These are phyloP conservation scores for Fusarium palustre DNA, from an alignment of 2,329 filamentous ascomycete species.

Conservation along the genomic window DNA sequence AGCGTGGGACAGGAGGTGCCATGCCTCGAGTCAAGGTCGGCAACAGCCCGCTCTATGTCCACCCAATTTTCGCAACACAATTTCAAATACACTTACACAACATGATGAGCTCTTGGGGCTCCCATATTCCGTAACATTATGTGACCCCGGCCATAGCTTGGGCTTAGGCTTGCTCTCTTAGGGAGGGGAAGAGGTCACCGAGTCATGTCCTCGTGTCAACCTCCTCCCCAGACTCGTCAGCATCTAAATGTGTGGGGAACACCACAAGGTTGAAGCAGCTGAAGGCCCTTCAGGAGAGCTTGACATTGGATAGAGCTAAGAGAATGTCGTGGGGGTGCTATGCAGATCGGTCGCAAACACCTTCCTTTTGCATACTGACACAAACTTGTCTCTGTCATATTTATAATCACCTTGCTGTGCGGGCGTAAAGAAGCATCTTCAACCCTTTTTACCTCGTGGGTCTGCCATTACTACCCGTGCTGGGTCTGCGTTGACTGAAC, in stretches of 20 bases:
- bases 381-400: constrained; percentile 10
- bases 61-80: neutral
- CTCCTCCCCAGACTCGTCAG: constrained; percentile 16
- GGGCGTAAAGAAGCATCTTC: constrained; percentile 21
- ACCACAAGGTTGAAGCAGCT: neutral
- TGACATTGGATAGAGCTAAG: constrained; percentile 13
- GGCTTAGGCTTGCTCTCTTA: constrained; percentile 3
- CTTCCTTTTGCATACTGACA: constrained; percentile 14
- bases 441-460: constrained; percentile 12
- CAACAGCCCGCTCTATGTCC: neutral
- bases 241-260: constrained; percentile 13
- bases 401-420: neutral
- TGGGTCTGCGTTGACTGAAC: neutral
- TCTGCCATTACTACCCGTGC: constrained; percentile 15
- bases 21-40: neutral
- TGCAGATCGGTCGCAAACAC: constrained; percentile 20
- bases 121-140: neutral
- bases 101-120: neutral
- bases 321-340: constrained; percentile 3
- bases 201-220: constrained; percentile 14
- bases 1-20: neutral
- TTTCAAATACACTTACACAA: neutral
- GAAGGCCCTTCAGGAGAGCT: constrained; percentile 13
- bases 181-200: constrained; percentile 1
- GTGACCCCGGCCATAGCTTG: constrained; percentile 10